These are phyloP conservation scores for Cryphonectria japonica DNA, from an alignment of 2,329 filamentous ascomycete genomes.

Conservation along the genomic window DNA sequence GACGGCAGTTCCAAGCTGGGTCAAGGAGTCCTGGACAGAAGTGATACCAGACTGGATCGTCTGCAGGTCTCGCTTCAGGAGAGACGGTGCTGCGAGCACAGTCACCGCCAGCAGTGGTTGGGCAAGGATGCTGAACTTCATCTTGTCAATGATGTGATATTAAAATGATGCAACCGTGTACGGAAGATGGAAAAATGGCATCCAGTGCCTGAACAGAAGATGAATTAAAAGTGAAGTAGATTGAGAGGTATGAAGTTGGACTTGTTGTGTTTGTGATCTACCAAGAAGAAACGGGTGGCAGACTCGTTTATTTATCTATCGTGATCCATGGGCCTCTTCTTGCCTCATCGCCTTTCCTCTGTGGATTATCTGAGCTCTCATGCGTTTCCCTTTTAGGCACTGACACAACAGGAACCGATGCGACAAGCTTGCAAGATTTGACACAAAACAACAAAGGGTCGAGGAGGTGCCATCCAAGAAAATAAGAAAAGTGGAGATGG, in stretches of 20 bases:
- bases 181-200: neutral
- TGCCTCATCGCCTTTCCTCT: neutral
- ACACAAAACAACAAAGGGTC: neutral
- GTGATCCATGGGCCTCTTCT: neutral
- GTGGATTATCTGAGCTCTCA: neutral
- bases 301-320: neutral
- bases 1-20: slow-evolving; percentile 25
- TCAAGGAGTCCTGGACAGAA: slow-evolving; percentile 21
- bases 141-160: slow-evolving; percentile 5
- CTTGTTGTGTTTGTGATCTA: neutral
- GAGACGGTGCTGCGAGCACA: slow-evolving; percentile 22
- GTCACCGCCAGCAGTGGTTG: slow-evolving; percentile 22
- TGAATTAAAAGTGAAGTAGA: neutral
- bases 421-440: neutral
- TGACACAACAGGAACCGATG: neutral
- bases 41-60: slow-evolving; percentile 22
- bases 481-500: neutral
- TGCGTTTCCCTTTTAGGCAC: neutral
- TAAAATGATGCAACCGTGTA: neutral
- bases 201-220: slow-evolving; percentile 18
- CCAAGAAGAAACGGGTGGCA: neutral
- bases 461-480: neutral
- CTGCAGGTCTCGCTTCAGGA: slow-evolving; percentile 23
- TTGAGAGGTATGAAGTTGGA: neutral
- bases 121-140: slow-evolving; percentile 23